These are phyloP conservation scores for Aegilops bicornis DNA, from an alignment of 176 grass and related monocot genomes.

Conservation along the genomic window DNA sequence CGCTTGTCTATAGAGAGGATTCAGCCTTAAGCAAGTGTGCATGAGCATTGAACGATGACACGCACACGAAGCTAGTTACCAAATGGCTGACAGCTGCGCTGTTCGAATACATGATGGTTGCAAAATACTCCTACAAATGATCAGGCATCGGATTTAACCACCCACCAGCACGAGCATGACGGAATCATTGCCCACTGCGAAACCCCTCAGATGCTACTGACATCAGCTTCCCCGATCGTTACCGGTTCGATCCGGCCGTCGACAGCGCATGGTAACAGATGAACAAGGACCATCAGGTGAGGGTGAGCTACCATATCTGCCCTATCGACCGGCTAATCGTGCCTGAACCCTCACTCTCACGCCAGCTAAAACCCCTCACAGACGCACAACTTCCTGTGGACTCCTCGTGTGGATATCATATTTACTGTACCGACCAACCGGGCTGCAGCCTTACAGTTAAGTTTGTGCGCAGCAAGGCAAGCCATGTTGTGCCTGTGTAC, in stretches of 20 bases:
- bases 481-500: constrained; percentile 24
- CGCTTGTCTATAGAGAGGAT: constrained; percentile 17
- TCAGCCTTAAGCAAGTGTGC: constrained; percentile 41
- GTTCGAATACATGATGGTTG: constrained; percentile 20
- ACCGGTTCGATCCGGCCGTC: background rate
- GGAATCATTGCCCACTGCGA: constrained; percentile 39
- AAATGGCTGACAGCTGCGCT: background rate
- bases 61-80: constrained; percentile 20
- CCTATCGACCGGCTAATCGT: background rate
- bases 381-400: background rate
- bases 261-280: constrained; percentile 9
- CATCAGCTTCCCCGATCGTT: background rate
- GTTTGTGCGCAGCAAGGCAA: constrained; percentile 7
- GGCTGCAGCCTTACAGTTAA: constrained; percentile 21
- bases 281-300: constrained; percentile 25
- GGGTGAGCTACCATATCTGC: constrained; percentile 2
- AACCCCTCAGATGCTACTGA: background rate
- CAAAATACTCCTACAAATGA: background rate
- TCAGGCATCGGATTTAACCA: constrained; percentile 29
- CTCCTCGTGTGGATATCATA: background rate
- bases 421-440: background rate
- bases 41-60: constrained; percentile 5
- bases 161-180: constrained; percentile 43
- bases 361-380: background rate
- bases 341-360: constrained; percentile 11